These are phyloP conservation scores for Penicillium sp. DNA, from an alignment of 2,329 filamentous ascomycete genomes.

Conservation along the genomic window DNA sequence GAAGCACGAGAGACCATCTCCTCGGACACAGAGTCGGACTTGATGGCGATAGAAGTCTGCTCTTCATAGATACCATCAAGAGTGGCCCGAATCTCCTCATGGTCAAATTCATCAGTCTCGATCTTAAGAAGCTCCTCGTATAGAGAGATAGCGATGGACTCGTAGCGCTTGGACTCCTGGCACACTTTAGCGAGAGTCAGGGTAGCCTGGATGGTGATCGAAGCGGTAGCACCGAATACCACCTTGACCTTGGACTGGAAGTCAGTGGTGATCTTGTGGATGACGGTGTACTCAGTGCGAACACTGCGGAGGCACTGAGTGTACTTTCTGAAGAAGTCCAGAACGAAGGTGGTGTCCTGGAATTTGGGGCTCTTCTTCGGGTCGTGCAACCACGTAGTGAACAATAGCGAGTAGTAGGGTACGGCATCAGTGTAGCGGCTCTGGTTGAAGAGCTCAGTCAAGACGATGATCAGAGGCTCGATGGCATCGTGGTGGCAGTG, in stretches of 20 bases:
- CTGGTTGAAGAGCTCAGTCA: conserved; percentile 40
- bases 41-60: conserved; percentile 25
- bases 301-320: conserved; percentile 35
- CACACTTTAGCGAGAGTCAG: conserved; percentile 37
- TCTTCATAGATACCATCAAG: conserved; percentile 42
- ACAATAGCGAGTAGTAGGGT: conserved; percentile 34
- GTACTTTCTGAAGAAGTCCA: conserved; percentile 36
- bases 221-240: conserved; percentile 34
- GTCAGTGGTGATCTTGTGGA: conserved; percentile 37
- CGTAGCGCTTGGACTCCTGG: conserved; percentile 38
- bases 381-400: conserved; percentile 38
- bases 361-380: conserved; percentile 35
- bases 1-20: conserved; percentile 31
- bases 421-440: conserved; percentile 39
- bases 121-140: conserved; percentile 39
- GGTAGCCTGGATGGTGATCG: conserved; percentile 39
- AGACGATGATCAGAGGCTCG: conserved; percentile 38
- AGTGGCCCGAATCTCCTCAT: conserved; percentile 33
- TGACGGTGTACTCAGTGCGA: conserved; percentile 28
- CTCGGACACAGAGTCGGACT: conserved; percentile 26
- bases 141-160: conserved; percentile 34
- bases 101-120: conserved; percentile 32
- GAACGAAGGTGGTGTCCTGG: conserved; percentile 33
- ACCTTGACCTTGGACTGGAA: conserved; percentile 36
- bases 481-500: conserved; percentile 38